Base-by-base conservation (phyloP, 2,329 filamentous ascomycete genomes). In the Fusarium chuoi region DNA sequence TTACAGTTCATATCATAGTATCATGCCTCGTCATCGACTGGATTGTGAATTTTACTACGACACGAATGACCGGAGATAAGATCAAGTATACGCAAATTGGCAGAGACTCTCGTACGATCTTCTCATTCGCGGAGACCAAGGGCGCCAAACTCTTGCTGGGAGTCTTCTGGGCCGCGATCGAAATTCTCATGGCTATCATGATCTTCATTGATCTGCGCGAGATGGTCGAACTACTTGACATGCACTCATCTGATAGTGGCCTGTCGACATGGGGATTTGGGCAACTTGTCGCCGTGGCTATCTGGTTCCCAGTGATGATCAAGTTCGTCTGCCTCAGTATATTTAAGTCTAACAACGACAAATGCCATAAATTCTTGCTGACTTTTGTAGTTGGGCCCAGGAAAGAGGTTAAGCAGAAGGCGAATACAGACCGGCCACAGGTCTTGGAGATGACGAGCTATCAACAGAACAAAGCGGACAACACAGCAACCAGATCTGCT, bases 271-370 rank as follows among this genome's bases (percentile, higher is more conserved):
- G 52, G 65, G 28, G 39, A 1, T 68, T 68, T 20, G 62, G 65
- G 15, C 63, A 67, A 3, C 63, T 68, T 6, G 54, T 67, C 20
- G 65, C 65, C 14, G 52, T 68, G 5, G 62, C 65, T 8, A 61
- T 68, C 8, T 68, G 62, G 54, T 68, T 62, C 0, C 65, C 46
- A 3, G 54, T 68, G 1, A 35, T 28, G 5, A 38, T 61, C 7
- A 68, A 61, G 24, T 54, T 68, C 12, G 0, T 68, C 3, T 24
- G 12, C 5, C 20, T 67, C 1, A 66, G 22, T 10, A 41, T 66
- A 7, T 39, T 44, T 51, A 24, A 51, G 46, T 30, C 1, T 3
- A 3, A 3, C 13, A 3, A 5, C 5, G 5, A 2, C 0, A 0
- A 3, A 10, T 18, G 15, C 1, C 1, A 22, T 7, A 2, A 0